Conservation (phyloP, 371 early-diverging fungal species). For the Apophysomyces ossiformis region DNA sequence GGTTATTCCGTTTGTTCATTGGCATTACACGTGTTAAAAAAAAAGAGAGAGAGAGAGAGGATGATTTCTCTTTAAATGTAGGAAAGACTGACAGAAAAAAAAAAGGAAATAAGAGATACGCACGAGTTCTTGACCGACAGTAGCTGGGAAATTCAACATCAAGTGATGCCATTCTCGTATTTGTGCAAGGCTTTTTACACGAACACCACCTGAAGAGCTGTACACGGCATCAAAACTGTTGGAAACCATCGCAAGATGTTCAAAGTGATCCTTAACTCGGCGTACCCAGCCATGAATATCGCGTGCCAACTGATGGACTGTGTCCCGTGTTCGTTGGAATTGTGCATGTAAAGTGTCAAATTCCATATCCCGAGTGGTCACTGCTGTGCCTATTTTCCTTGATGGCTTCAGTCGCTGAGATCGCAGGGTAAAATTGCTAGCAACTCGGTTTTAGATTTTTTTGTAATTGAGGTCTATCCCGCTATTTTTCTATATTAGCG, state of each 20-base stretch:
- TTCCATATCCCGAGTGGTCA: conserved; percentile 45
- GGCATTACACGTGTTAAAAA: too few relatives aligned
- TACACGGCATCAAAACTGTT: conserved; percentile 57
- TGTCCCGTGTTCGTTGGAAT: conserved; percentile 52
- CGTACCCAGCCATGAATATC: conserved; percentile 44
- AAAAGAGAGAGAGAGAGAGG: too few relatives aligned
- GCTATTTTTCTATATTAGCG: too few relatives aligned
- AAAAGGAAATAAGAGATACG: neutral
- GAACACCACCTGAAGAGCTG: conserved; percentile 46
- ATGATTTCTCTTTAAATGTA: neutral
- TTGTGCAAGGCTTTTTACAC: conserved; percentile 35
- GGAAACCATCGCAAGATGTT: conserved; percentile 52
- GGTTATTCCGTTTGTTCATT: neutral
- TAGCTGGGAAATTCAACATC: conserved; percentile 2
- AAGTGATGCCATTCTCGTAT: conserved; percentile 19
- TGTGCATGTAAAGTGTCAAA: conserved; percentile 58
- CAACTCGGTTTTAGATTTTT: conserved; percentile 63
- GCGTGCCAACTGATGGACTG: conserved; percentile 37
- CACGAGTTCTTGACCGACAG: conserved; percentile 24
- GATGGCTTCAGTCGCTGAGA: conserved; percentile 66
- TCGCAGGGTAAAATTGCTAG: conserved; percentile 68
- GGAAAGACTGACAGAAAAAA: neutral
- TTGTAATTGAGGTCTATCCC: neutral
- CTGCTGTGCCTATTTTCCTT: conserved; percentile 25
- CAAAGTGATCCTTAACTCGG: conserved; percentile 53